Percentiles rank a stretch among this genome's conserved stretches.
phyloP scores from a whole-genome alignment of 129 eudicot genomes.

The Tagetes patula region DNA sequence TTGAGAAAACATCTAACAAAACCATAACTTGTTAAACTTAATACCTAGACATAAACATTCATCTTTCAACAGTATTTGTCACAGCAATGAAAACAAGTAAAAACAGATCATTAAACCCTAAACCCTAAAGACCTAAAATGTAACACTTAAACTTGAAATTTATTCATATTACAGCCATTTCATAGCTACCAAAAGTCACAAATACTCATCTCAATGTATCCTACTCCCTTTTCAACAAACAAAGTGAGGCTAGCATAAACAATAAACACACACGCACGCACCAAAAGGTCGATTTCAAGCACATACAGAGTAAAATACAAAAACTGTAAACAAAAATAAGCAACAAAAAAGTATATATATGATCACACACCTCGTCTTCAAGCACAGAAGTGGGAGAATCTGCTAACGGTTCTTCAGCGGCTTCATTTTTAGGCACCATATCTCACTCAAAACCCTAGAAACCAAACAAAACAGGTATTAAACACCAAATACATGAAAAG shows the following conservation, averaged over 20 bases:
- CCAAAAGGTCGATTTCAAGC: not conserved
- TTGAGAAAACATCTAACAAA: no score
- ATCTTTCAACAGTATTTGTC: not conserved
- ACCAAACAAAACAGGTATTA: not conserved
- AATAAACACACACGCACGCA: not conserved
- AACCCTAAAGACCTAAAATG: not conserved
- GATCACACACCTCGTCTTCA: conserved; percentile 69
- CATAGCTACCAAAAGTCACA: not conserved
- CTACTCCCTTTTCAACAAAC: not conserved
- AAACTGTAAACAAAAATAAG: not conserved
- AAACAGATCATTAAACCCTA: not conserved
- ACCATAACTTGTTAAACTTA: not conserved
- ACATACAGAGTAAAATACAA: not conserved
- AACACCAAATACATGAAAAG: not conserved
- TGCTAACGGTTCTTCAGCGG: conserved; percentile 45
- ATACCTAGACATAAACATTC: not conserved
- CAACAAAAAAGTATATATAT: conserved; percentile 4
- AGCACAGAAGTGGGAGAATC: conserved; percentile 98
- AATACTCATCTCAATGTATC: no score
- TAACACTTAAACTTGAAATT: not conserved
- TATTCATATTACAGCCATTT: not conserved
- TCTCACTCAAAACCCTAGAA: conserved; percentile 33
- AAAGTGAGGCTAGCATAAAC: not conserved
- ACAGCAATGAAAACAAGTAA: not conserved
- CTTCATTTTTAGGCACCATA: conserved; percentile 57